Base-by-base conservation (phyloP, 2,329 filamentous ascomycete genomes). In the Colletotrichum brevisporum region DNA sequence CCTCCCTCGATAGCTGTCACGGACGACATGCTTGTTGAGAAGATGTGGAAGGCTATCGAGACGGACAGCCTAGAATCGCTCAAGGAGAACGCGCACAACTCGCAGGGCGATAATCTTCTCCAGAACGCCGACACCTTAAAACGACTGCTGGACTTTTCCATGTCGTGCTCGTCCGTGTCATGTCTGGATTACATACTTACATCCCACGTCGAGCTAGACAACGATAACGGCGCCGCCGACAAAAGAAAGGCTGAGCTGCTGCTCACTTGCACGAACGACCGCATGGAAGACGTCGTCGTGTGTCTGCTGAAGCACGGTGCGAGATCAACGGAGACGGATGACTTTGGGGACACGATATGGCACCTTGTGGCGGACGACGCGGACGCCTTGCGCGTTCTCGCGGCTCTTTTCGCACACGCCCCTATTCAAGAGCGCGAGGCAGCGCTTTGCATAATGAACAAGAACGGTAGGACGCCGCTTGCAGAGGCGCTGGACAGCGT, bases 291-390 rank as follows among this genome's bases (percentile, higher is more conserved):
- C 6, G 63, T 60, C 5, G 55, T 60, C 6, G 24, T 21, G 41
- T 53, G 55, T n/a, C 39, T 65, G 16, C 4, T 65, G 9, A 47
- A 60, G 41, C 26, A 65, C 18, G 63, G 63, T 3, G 39, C 54
- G 2, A 39, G n/a, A 5, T 47, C 55, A 4, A 54, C 12, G n/a
- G 13, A 18, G 5, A 26, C 24, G 2, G 16, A 60, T 26, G 4
- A n/a, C 9, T 10, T 6, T 9, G n/a, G 39, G 18, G 41, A 50
- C 26, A 65, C 39, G 9, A 54, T 65, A 2, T 65, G 55, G 63
- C 63, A 65, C n/a, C 48, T 65, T 4, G 45, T 55, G 13, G 27
- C 47, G 27, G 36, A 39, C 2, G 16, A 50, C 8, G 0, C 13
- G 24, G 9, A 9, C 4, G 12, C n/a, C 5, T 5, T 12, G 2